Base-by-base conservation (phyloP, 208 protist species). In the Porcisia hertigi region DNA sequence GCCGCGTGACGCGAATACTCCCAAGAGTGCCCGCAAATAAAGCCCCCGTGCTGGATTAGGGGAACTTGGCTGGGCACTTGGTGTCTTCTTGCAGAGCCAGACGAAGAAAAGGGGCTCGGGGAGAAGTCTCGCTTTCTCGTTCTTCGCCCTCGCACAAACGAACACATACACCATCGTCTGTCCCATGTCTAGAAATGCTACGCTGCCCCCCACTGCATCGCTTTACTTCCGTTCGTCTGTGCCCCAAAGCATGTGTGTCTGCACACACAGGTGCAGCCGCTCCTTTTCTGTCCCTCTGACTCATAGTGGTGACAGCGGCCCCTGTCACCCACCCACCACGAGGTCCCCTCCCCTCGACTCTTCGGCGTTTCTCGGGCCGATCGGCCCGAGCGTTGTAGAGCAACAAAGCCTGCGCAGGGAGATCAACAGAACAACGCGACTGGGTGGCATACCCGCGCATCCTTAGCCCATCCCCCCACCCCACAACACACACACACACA, bases 381-480 rank as follows among this genome's bases (percentile, higher is more conserved):
- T 49, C 39, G 23, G 25, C 23, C 39, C 63, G 9, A 30, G 41
- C 41, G 63, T 25, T 20, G 41, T 36, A 67, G 39, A 52, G 41
- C 23, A 34, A 34, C 18, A 30, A 67, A 1, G 20, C 2, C 23
- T 36, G 63, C 7, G 16, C 41, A 30, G 63, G 41, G 41, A 45
- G 3, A 6, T 3, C 30, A 25, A 18, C 5, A 12, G 12, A 49
- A 8, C 8, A 65, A 11, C 25, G 60, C 60, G 34, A 65, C 34
- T 65, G n/a, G 5, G 59, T 39, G 23, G 63, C 63, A 25, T 49
- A 39, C 30, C 11, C 1, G 41, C 63, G 30, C 30, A 45, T 49
- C 64, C 36, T 74, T 75, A 16, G 65, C 14, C 45, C n/a, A 69
- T 73, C 67, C 66, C 75, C 18, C 23, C 62, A 20, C 62, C 20